Percentiles rank a stretch among this genome's conserved stretches.
Conservation (phyloP, 495 filamentous ascomycete genomes). For the Penicillium canescens region DNA sequence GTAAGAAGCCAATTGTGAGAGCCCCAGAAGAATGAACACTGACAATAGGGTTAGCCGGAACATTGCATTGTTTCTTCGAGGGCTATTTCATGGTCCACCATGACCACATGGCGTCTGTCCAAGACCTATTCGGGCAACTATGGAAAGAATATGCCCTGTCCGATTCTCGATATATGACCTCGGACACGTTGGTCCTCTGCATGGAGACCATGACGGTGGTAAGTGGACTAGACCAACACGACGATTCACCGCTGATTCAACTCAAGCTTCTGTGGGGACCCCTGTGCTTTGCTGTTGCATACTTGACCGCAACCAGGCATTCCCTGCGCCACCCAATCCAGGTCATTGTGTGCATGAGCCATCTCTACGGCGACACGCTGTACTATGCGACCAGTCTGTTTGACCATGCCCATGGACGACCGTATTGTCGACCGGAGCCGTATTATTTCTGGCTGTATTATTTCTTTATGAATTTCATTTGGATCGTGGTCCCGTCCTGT, state of each 20-base stretch:
- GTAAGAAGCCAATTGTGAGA: slow-evolving; percentile 38
- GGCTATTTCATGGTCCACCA: slow-evolving; percentile 78
- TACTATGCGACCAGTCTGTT: slow-evolving; percentile 83
- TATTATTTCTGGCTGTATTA: slow-evolving; percentile 91
- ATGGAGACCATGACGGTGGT: slow-evolving; percentile 84
- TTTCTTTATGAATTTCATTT: slow-evolving; percentile 81
- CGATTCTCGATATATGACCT: slow-evolving; percentile 79
- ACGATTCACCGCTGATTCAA: slow-evolving; percentile 10
- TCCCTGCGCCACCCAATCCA: slow-evolving; percentile 71
- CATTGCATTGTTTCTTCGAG: slow-evolving; percentile 79
- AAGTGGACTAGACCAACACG: slow-evolving; percentile 27
- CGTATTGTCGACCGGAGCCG: slow-evolving; percentile 73
- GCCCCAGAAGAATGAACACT: slow-evolving; percentile 2
- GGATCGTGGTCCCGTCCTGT: slow-evolving; percentile 75
- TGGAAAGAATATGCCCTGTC: slow-evolving; percentile 90
- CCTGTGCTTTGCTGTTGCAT: slow-evolving; percentile 68
- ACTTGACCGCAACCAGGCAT: slow-evolving; percentile 57
- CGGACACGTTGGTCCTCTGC: slow-evolving; percentile 77
- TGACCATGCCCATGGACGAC: slow-evolving; percentile 56
- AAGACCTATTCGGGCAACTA: slow-evolving; percentile 72
- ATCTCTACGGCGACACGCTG: slow-evolving; percentile 82
- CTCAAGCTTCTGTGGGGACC: slow-evolving; percentile 73
- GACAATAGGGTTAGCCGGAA: slow-evolving; percentile 48
- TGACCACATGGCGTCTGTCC: slow-evolving; percentile 54
- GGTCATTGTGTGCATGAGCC: slow-evolving; percentile 69